Evolutionary conservation across 2,329 filamentous ascomycete genomes (phyloP).

Genomic region (Ustulina deusta): DNA sequence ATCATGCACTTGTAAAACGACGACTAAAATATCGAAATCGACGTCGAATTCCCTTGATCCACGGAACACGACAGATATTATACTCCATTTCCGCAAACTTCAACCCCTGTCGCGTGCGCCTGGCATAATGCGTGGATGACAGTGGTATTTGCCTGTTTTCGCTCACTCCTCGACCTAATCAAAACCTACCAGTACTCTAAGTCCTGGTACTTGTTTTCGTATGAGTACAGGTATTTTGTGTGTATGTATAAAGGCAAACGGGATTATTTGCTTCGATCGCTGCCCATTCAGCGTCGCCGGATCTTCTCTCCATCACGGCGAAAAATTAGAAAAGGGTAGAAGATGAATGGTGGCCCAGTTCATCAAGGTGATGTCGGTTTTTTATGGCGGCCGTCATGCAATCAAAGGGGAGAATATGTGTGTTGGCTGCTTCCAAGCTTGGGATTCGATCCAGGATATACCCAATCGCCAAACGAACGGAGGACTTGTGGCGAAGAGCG

Average conservation of each 20-base stretch:
- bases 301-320: not conserved
- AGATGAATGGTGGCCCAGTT: not conserved
- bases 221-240: conserved; percentile 26
- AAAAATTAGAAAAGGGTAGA: conserved; percentile 3
- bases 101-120: conserved; percentile 19
- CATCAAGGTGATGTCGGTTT: conserved; percentile 9
- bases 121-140: conserved; percentile 21
- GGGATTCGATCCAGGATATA: not conserved
- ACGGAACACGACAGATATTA: conserved; percentile 14
- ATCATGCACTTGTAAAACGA: not conserved
- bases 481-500: not conserved
- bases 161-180: conserved; percentile 4
- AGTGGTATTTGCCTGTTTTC: conserved; percentile 16
- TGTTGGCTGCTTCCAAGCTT: not conserved
- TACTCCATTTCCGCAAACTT: conserved; percentile 15
- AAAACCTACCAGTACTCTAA: conserved; percentile 23
- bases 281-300: not conserved
- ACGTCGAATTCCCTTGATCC: not conserved
- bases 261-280: conserved; percentile 13
- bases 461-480: not conserved
- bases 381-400: conserved; percentile 20
- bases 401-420: not conserved
- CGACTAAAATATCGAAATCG: conserved; percentile 8
- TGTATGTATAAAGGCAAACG: conserved; percentile 20
- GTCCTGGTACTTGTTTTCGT: conserved; percentile 19